Evolutionary conservation across 495 filamentous ascomycete species (phyloP).

Genomic region (Penicillium cosmopolitanum): DNA sequence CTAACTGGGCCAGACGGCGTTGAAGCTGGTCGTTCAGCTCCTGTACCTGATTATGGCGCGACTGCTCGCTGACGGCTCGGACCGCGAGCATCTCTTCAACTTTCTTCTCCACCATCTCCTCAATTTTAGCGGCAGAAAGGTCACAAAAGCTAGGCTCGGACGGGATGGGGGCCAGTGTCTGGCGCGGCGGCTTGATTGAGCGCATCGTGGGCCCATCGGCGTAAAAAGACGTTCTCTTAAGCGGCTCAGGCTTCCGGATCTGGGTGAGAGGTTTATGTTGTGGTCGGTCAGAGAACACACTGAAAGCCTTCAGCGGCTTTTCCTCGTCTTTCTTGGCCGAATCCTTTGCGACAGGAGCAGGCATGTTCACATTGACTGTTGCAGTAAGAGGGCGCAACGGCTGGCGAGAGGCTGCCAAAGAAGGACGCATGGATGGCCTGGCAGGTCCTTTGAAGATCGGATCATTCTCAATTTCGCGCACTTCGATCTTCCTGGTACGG

Average conservation of each 20-base stretch:
- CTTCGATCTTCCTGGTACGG: slow-evolving; percentile 93
- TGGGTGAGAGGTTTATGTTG: slow-evolving; percentile 47
- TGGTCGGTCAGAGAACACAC: slow-evolving; percentile 75
- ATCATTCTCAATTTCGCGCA: slow-evolving; percentile 92
- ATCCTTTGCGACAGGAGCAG: slow-evolving; percentile 49
- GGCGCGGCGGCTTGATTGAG: slow-evolving; percentile 33
- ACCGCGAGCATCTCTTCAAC: slow-evolving; percentile 85
- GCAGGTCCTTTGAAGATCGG: slow-evolving; percentile 77
- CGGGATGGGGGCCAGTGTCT: slow-evolving; percentile 28
- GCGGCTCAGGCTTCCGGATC: slow-evolving; percentile 43
- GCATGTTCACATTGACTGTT: slow-evolving; percentile 61
- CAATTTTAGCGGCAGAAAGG: slow-evolving; percentile 77
- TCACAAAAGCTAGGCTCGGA: slow-evolving; percentile 36
- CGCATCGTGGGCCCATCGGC: slow-evolving; percentile 36
- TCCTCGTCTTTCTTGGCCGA: slow-evolving; percentile 55
- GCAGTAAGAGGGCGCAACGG: slow-evolving; percentile 73
- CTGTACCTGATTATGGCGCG: slow-evolving; percentile 51
- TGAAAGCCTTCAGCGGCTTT: slow-evolving; percentile 80
- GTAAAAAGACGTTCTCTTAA: slow-evolving; percentile 45
- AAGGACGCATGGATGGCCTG: slow-evolving; percentile 47
- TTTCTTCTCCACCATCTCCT: slow-evolving; percentile 89
- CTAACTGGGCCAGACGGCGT: slow-evolving; percentile 77
- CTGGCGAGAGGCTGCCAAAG: slow-evolving; percentile 62
- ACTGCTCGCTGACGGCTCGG: slow-evolving; percentile 55
- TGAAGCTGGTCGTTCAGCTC: slow-evolving; percentile 77